These are phyloP conservation scores for Tinospora cordifolia DNA, from an alignment of 164 flowering plant species.

Conservation along the genomic window DNA sequence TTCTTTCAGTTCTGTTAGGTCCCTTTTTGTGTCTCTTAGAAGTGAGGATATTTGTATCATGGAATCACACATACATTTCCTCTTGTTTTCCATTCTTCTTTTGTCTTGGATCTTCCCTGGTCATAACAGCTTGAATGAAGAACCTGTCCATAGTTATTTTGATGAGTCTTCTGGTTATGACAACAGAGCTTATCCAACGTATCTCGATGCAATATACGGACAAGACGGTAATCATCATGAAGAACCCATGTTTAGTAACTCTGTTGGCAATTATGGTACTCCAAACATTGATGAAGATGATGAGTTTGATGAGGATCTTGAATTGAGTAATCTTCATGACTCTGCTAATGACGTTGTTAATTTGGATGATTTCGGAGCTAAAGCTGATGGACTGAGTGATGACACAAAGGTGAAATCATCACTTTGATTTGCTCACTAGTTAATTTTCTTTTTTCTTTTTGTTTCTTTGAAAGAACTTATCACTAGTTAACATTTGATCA, in stretches of 20 bases:
- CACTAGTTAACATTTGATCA: no score
- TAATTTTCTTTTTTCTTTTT: not conserved
- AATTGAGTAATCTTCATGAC: not conserved
- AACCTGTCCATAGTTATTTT: constrained; percentile 2
- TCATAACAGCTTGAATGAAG: constrained; percentile 7
- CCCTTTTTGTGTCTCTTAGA: constrained; percentile 5
- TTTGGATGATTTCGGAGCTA: constrained; percentile 49
- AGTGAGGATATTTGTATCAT: constrained; percentile 8
- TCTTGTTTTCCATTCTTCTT: constrained; percentile 7
- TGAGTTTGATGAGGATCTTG: not conserved
- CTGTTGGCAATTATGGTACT: constrained; percentile 5
- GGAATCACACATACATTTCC: constrained; percentile 11
- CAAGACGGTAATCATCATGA: constrained; percentile 3
- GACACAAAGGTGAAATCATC: constrained; percentile 34
- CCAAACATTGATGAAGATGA: constrained; percentile 6
- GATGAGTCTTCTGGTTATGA: constrained; percentile 12
- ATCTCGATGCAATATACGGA: constrained; percentile 15
- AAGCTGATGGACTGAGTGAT: constrained; percentile 44
- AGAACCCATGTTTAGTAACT: constrained; percentile 4
- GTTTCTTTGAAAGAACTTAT: not conserved
- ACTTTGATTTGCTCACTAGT: not conserved
- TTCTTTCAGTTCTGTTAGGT: constrained; percentile 2
- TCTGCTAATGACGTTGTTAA: constrained; percentile 13
- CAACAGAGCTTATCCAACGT: constrained; percentile 21
- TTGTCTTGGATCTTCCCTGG: constrained; percentile 9